phyloP scores from a whole-genome alignment of 2,329 filamentous ascomycete genomes.

The Dothiorella sarmentorum region DNA sequence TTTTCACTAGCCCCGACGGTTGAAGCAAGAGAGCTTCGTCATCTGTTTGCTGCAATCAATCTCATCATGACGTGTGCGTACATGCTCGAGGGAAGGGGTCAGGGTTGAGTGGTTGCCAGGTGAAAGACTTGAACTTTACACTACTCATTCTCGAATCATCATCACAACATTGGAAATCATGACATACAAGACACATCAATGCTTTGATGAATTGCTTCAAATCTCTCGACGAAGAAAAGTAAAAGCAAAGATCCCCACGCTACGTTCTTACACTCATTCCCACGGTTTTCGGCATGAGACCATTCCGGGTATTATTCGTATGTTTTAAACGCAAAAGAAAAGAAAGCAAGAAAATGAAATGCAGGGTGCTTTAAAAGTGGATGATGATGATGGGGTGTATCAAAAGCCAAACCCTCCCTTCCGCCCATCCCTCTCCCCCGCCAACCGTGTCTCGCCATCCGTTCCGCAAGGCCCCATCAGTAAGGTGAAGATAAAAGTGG shows the following conservation, averaged over 20 bases:
- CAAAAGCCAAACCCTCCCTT: conserved; percentile 7
- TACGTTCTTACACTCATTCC: conserved; percentile 18
- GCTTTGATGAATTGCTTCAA: conserved; percentile 16
- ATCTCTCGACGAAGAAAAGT: conserved; percentile 10
- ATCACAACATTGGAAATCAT: not conserved
- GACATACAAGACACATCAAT: conserved; percentile 1
- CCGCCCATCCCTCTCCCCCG: not conserved
- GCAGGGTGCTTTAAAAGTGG: conserved; percentile 4
- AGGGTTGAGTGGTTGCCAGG: too few relatives aligned
- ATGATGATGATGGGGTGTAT: conserved; percentile 11
- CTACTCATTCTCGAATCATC: too few relatives aligned
- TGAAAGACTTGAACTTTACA: too few relatives aligned
- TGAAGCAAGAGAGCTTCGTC: too few relatives aligned
- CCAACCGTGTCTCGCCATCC: not conserved
- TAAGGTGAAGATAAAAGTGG: conserved; percentile 1
- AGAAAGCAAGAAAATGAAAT: conserved; percentile 2
- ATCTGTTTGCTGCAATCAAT: too few relatives aligned
- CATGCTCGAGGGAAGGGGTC: too few relatives aligned
- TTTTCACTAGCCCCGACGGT: too few relatives aligned
- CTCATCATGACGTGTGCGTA: too few relatives aligned
- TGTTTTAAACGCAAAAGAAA: conserved; percentile 10
- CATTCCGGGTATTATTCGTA: conserved; percentile 18
- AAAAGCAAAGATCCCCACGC: conserved; percentile 12
- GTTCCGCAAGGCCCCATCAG: not conserved
- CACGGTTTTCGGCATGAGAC: conserved; percentile 14